Evolutionary conservation across 208 protist genomes (phyloP), one percentile per base, ranked within the genome.

Genomic region (Novymonas esmeraldas): DNA sequence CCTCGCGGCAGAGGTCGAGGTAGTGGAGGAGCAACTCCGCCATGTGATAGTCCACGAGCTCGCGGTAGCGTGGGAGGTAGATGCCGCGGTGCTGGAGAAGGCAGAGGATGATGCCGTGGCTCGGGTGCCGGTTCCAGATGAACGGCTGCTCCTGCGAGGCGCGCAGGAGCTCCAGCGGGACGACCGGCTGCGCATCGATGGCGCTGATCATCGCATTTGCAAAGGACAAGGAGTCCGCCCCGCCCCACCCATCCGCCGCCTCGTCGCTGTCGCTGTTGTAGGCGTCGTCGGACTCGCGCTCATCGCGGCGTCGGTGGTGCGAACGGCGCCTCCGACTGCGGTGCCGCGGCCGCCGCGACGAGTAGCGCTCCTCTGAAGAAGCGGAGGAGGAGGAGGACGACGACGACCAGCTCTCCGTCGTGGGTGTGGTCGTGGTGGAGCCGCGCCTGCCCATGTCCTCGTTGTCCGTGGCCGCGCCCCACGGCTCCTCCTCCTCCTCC

Each of bases 11-110:
- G 4, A 92, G 62, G 48, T 70, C 72, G 13, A 95, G 51, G 63
- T 92, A 89, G 54, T 93, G 73, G 18, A 95, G 72, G 51, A 95
- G 90, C 0, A 82, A 42, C 62, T 93, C 79, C 7, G 90, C 70
- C 87, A 93, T 93, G 81, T 95, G 90, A 68, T 95, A 95, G n/a
- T 90, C 76, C 11, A 89, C 74, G 29, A 95, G 69, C 54, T 84
- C 70, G 4, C 68, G 72, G 51, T 90, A 81, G 10, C 75, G 82
- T 7, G 80, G 76, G 6, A 79, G 70, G 50, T 79, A 83, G 20
- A 95, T 78, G 31, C 87, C 87, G 46, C 87, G 82, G 9, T 71
- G 55, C 45, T 88, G 78, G 29, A 95, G 74, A 1, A 95, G 65
- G 2, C 52, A 65, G 14, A 93, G 57, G 18, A 95, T 55, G 57